Evolutionary conservation across 306 rosid species (phyloP).

Genomic region (Corylus avellana): DNA sequence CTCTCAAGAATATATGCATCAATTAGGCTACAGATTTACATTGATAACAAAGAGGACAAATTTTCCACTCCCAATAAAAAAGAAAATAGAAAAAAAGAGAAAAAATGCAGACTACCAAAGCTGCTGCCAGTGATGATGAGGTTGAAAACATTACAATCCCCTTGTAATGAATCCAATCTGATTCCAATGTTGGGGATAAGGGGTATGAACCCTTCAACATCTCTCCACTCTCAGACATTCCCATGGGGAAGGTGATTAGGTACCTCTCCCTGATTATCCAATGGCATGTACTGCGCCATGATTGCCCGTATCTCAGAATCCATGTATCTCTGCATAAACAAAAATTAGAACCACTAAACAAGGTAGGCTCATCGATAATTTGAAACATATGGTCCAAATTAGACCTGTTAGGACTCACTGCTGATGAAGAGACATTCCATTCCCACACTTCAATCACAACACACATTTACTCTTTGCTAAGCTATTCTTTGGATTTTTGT

Average conservation of each 20-base stretch:
- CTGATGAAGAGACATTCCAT: too few relatives aligned
- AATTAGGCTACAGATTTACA: constrained; percentile 3
- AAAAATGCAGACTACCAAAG: neutral
- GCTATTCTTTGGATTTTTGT: too few relatives aligned
- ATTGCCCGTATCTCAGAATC: constrained; percentile 87
- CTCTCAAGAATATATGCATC: neutral
- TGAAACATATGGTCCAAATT: neutral
- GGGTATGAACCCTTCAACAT: constrained; percentile 30
- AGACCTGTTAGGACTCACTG: neutral
- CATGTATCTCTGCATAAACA: constrained; percentile 72
- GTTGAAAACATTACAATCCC: neutral
- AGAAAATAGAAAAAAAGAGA: neutral
- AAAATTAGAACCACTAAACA: neutral
- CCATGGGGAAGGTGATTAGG: constrained; percentile 47
- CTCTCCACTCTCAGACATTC: constrained; percentile 28
- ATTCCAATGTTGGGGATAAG: neutral
- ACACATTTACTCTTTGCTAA: too few relatives aligned
- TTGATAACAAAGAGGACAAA: neutral
- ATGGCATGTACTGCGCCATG: constrained; percentile 99
- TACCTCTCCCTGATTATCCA: constrained; percentile 74
- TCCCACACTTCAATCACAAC: too few relatives aligned
- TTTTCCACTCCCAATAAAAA: neutral
- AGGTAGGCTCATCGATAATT: neutral
- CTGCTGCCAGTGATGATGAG: neutral
- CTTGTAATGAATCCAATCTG: neutral